phyloP scores from a whole-genome alignment of 441 rosid genomes.

The Arabidopsis hybrid region DNA sequence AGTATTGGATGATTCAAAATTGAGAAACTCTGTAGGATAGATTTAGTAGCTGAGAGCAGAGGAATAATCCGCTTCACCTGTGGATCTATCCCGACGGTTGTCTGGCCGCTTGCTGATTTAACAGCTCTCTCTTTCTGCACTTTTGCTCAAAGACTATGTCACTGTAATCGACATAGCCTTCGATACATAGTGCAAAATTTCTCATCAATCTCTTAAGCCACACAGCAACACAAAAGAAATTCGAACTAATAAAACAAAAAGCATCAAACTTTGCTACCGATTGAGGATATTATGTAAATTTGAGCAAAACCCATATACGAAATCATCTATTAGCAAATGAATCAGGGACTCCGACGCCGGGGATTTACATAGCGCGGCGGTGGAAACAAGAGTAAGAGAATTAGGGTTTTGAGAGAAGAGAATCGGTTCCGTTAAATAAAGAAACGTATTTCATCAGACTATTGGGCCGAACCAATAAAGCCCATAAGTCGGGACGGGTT shows the following conservation, averaged over 20 bases:
- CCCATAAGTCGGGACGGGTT: constrained; percentile 13
- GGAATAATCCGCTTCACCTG: constrained; percentile 30
- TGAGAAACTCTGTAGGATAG: constrained; percentile 27
- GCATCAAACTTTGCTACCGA: neutral
- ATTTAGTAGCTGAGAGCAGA: constrained; percentile 46
- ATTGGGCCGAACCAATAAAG: constrained; percentile 21
- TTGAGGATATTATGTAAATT: neutral
- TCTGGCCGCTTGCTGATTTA: constrained; percentile 47
- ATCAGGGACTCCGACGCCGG: neutral
- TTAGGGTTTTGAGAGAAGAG: neutral
- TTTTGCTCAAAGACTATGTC: constrained; percentile 24
- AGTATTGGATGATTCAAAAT: neutral
- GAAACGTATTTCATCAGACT: neutral
- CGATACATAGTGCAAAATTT: constrained; percentile 30
- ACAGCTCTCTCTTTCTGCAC: constrained; percentile 41
- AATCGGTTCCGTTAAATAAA: neutral
- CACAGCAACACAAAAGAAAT: neutral
- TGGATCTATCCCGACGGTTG: constrained; percentile 49
- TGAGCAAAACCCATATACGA: neutral
- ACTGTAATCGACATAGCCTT: constrained; percentile 27
- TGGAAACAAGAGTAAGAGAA: neutral
- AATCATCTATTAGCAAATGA: neutral
- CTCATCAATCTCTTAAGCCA: neutral
- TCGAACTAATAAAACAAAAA: neutral
- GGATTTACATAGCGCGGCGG: neutral